These are phyloP conservation scores for Camelina neglecta DNA, from an alignment of 345 rosid species.

Conservation along the genomic window DNA sequence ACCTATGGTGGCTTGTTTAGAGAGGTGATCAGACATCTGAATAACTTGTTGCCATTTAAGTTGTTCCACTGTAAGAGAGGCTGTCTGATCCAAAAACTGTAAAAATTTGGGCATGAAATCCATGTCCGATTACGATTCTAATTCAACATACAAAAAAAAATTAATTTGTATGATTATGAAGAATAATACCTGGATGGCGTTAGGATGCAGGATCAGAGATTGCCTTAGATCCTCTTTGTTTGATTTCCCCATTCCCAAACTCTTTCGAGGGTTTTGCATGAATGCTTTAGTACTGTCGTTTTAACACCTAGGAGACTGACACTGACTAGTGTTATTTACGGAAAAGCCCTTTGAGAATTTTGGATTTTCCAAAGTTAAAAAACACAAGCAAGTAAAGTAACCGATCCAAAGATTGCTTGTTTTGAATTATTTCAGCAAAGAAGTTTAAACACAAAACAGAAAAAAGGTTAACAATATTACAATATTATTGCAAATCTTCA, in stretches of 20 bases:
- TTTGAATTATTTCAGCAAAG: no score
- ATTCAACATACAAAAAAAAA: not conserved
- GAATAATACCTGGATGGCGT: not conserved
- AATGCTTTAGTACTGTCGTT: no score
- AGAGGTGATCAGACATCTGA: not conserved
- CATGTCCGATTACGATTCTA: not conserved
- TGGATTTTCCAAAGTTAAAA: not conserved
- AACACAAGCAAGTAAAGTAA: no score
- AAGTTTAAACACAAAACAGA: no score
- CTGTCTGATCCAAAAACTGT: not conserved
- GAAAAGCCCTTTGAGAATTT: not conserved
- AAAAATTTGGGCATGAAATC: not conserved
- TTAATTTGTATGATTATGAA: not conserved
- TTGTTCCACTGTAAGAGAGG: not conserved
- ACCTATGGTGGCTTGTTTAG: not conserved
- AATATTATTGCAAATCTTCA: no score
- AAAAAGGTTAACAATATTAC: no score
- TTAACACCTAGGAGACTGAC: no score
- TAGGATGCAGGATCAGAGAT: not conserved
- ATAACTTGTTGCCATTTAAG: not conserved
- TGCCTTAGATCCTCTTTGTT: not conserved
- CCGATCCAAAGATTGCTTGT: no score
- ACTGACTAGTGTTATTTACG: not conserved
- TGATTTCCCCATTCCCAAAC: not conserved
- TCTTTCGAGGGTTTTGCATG: not conserved